Evolutionary conservation across 2,329 filamentous ascomycete species (phyloP), one percentile per base, ranked within the genome.

Genomic region (Fusarium guadeloupense): DNA sequence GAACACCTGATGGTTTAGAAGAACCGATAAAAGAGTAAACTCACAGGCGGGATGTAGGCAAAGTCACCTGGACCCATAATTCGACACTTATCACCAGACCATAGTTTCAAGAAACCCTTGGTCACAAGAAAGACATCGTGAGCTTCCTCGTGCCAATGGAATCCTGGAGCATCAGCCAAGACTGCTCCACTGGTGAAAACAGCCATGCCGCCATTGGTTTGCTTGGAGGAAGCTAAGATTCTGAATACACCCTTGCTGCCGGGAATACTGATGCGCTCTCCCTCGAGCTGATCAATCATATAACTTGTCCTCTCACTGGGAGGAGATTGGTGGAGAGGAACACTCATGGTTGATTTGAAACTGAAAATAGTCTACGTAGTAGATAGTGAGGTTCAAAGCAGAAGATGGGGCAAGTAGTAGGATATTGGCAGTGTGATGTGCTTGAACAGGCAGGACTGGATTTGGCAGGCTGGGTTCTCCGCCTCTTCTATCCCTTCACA

Each of bases 51-150:
- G 4, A 85, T 78, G 59, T 82, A 84, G 5, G 83, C 83, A 71
- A 85, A 86, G 60, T 87, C 84, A 0, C 84, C 84, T 0, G 83
- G 79, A 0, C 76, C 77, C 74, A 86, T 75, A 44, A 81, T 79
- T 17, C 82, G 74, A 51, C 81, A 84, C 62, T 82, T 76, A 40
- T 85, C 81, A n/a, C 81, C 80, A n/a, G 81, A 83, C 81, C 82
- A 86, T 6, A 86, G 71, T 61, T 85, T 85, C 59, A 85, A 64
- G 49, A 70, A 80, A 1, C 84, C 84, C 67, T 85, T 84, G 4
- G 81, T 78, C 16, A 82, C 80, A 4, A 86, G 71, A 63, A 86
- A 86, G 5, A 86, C 79, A 66, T 86, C 84, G 62, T 86, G 84
- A 0, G 83, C 80, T 44, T 85, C 78, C 26, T 78, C 76, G 62